Evolutionary conservation across 208 protist species (phyloP).

Genomic region (Trypanosoma boissoni): DNA sequence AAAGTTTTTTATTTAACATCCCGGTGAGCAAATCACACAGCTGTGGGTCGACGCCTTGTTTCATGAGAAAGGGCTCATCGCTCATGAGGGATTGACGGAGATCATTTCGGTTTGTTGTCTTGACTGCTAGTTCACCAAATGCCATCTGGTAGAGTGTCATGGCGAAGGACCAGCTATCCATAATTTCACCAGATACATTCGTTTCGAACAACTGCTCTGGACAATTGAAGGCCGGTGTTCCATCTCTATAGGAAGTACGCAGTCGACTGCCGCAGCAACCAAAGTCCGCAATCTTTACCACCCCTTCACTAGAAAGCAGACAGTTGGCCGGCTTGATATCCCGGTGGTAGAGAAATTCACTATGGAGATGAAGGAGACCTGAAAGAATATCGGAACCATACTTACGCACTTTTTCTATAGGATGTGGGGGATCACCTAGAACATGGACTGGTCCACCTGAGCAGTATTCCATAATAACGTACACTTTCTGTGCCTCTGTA

Average conservation of each 20-base stretch:
- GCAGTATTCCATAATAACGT: constrained; percentile 95
- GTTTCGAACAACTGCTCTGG: constrained; percentile 65
- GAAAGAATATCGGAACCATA: constrained; percentile 60
- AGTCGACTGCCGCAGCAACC: constrained; percentile 71
- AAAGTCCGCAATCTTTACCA: constrained; percentile 89
- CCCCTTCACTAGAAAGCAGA: constrained; percentile 57
- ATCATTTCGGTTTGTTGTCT: constrained; percentile 1
- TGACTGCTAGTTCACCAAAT: constrained; percentile 60
- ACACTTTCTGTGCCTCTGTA: constrained; percentile 80
- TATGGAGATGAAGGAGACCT: constrained; percentile 76
- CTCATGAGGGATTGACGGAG: constrained; percentile 24
- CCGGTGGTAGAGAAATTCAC: constrained; percentile 75
- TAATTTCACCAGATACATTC: constrained; percentile 57
- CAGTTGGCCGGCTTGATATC: constrained; percentile 85
- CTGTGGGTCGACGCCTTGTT: constrained; percentile 23
- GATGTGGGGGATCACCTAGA: constrained; percentile 46
- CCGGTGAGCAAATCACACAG: constrained; percentile 48
- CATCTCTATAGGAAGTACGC: constrained; percentile 34
- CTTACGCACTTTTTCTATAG: constrained; percentile 38
- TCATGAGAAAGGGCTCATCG: constrained; percentile 22
- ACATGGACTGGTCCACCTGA: constrained; percentile 72
- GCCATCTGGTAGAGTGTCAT: constrained; percentile 86
- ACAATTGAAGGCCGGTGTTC: constrained; percentile 79
- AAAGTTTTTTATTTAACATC: constrained; percentile 74
- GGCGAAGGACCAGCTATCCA: constrained; percentile 91